Base-by-base conservation (phyloP, 2,329 filamentous ascomycete species). In the Ceratocystis huliohia region DNA sequence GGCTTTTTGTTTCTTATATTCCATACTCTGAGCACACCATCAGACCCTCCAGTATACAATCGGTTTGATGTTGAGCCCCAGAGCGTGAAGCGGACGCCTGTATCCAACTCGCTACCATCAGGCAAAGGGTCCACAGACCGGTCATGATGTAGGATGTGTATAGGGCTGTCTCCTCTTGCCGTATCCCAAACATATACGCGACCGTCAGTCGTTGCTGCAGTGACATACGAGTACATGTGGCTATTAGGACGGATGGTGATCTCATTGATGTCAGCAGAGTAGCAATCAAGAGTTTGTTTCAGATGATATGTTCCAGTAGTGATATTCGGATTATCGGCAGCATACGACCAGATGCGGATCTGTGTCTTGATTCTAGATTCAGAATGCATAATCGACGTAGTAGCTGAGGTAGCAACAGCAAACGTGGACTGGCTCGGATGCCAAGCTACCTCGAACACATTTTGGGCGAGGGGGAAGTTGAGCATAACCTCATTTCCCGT, bases 381-480 rank as follows among this genome's bases (percentile, higher is more conserved):
- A 3, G 77, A 71, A 44, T 77, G 76, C 1, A 33, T n/a, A 20
- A n/a, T 75, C 73, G 13, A 78, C 78, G 7, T 74, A 76, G 0
- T 82, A 81, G 0, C 22, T 15, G 83, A 82, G 0, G 83, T 86
- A 1, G 83, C 84, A 3, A 79, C 82, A 4, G 83, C 74, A 69
- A 87, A 87, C 25, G 77, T 76, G 2, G 76, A 74, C 59, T 81
- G 75, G 0, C 71, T 77, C 0, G 84, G 84, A 70, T 87, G 84
- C 84, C 84, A 87, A 0, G 79, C 75, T 1, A 86, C 81, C 70
- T 87, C 84, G 57, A 87, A 87, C 1, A 86, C 82, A 66, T 87
- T 87, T 59, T 83, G 79, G 0, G 78, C 80, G 0, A 79, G 79
- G 1, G 78, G 80, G 2, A 80, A 79, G 22, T 77, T 74, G 2